A percentile compares a stretch with the other conserved stretches of the same genome.
Evolutionary conservation across 208 protist genomes (phyloP).

Genomic region (Giardia muris): DNA sequence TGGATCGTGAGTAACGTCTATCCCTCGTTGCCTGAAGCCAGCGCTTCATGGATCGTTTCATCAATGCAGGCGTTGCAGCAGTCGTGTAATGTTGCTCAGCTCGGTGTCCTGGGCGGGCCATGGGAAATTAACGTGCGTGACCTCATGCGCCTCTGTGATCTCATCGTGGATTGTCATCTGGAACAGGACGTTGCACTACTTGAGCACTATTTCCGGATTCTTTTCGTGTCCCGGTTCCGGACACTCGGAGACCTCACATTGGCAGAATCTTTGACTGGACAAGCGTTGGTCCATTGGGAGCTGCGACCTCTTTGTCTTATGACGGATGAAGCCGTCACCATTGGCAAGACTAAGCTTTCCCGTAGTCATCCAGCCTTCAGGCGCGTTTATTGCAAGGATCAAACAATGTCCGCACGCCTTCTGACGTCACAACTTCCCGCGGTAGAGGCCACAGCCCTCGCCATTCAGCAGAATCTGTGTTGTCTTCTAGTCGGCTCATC

Average conservation of each 20-base stretch:
- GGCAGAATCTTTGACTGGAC: background rate
- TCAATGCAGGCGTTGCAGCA: background rate
- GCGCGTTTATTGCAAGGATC: background rate
- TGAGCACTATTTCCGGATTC: background rate
- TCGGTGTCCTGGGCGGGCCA: constrained; percentile 61
- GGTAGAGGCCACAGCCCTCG: background rate
- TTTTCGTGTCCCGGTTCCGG: background rate
- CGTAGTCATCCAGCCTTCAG: background rate
- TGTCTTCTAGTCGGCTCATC: constrained; percentile 76
- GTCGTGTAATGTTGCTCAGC: background rate
- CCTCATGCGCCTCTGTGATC: constrained; percentile 69
- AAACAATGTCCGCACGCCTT: background rate
- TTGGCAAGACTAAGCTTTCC: background rate
- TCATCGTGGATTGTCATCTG: background rate
- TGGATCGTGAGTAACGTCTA: constrained; percentile 34
- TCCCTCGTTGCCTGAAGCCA: background rate
- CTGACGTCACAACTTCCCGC: background rate
- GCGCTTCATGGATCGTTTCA: background rate
- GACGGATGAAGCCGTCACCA: background rate
- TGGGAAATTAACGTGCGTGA: constrained; percentile 99
- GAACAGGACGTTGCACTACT: background rate
- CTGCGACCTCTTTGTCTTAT: background rate
- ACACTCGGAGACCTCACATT: background rate
- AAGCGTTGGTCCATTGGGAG: background rate
- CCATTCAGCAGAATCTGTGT: background rate